phyloP scores from a whole-genome alignment of 805 yeast species.

The Starmerella potacharoeniae region DNA sequence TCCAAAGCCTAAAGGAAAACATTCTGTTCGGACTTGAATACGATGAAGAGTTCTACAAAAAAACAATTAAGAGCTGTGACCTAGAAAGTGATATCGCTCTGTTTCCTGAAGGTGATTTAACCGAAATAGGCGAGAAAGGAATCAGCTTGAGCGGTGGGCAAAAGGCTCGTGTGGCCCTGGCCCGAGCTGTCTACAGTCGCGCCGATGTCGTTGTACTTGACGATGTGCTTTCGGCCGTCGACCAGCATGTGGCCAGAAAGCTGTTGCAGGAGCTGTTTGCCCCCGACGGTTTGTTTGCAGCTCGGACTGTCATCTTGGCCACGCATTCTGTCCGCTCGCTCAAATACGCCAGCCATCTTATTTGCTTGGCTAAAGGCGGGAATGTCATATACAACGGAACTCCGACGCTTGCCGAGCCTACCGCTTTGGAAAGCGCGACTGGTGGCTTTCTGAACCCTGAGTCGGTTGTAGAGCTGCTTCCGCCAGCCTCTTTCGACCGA shows the following conservation, averaged over 20 bases:
- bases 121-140: constrained; percentile 77
- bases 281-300: constrained; percentile 56
- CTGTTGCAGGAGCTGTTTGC: constrained; percentile 69
- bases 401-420: neutral
- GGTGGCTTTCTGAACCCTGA: neutral
- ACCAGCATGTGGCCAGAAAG: constrained; percentile 68
- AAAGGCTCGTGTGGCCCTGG: constrained; percentile 65
- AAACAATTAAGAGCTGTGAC: constrained; percentile 52
- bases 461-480: neutral
- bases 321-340: constrained; percentile 76
- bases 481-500: neutral
- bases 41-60: constrained; percentile 40
- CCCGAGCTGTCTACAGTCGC: constrained; percentile 65
- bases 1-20: constrained; percentile 73
- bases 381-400: constrained; percentile 21
- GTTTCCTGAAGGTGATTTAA: constrained; percentile 59
- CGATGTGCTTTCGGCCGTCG: constrained; percentile 74
- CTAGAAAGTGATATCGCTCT: constrained; percentile 49
- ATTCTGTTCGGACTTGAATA: constrained; percentile 52
- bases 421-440: neutral
- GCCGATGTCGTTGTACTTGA: constrained; percentile 57
- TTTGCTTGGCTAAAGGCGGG: constrained; percentile 41
- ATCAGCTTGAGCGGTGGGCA: constrained; percentile 78
- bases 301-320: constrained; percentile 69
- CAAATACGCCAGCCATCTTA: constrained; percentile 56